Evolutionary conservation across 2,329 filamentous ascomycete species (phyloP), one percentile per base, ranked within the genome.

Genomic region (Fusarium guadeloupense): DNA sequence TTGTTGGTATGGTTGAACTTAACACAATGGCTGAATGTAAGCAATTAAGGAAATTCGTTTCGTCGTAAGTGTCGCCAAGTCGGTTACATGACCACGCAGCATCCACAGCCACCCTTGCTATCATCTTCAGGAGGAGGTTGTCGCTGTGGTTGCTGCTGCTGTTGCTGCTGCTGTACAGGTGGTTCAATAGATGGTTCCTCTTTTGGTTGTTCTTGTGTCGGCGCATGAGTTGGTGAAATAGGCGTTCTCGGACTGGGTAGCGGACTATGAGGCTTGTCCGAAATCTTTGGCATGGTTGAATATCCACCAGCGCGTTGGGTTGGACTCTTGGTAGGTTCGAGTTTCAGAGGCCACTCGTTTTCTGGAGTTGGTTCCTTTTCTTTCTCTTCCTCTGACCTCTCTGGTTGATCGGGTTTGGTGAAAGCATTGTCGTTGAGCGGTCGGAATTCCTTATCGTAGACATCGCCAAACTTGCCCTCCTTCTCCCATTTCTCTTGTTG

Each of bases 401-500:
- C 74, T 17, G 64, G 25, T 45, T 80, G 80, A 6, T 82, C 79
- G 3, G 79, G 80, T 54, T 73, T 79, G 30, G 77, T 69, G 62
- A 84, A 80, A 4, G 78, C 76, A 39, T 90, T 85, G 42, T 90
- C 85, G 31, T 91, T 95, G 60, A 98, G 79, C 6, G 93, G 89
- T 16, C 90, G 87, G 77, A 97, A 95, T 56, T 96, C 89, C 61
- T 87, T 91, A 77, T 97, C 93, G 73, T 97, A 97, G 21, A 89
- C 83, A 55, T 86, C 91, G 4, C 92, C 92, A 62, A 92, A 91
- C 64, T 91, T 92, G 62, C 93, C 93, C 75, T 97, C 92, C 68
- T 88, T 91, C 76, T 96, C 93, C 93, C 93, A 97, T 74, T 94
- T 91, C 75, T 97, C 93, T 78, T 97, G 94, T 74, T 95, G 91